Evolutionary conservation across 495 filamentous ascomycete genomes (phyloP).

Genomic region (Lophium mytilinum): DNA sequence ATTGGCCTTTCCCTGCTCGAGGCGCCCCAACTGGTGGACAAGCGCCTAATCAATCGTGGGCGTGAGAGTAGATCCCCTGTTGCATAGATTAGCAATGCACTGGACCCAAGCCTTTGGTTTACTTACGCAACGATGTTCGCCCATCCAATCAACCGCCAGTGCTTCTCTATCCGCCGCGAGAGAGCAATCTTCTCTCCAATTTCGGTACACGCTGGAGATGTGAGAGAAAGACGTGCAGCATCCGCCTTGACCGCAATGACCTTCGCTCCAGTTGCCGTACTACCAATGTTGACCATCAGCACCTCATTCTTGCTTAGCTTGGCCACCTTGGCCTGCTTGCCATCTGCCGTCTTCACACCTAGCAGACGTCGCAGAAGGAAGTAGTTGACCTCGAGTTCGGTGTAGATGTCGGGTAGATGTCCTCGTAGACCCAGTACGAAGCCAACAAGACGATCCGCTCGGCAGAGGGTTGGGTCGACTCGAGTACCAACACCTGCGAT

Average conservation of each 20-base stretch:
- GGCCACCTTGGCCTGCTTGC: slow-evolving; percentile 97
- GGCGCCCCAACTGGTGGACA: background rate
- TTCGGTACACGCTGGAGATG: slow-evolving; percentile 84
- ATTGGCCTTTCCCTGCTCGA: background rate
- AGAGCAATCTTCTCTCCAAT: slow-evolving; percentile 97
- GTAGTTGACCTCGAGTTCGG: slow-evolving; percentile 97
- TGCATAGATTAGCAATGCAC: background rate
- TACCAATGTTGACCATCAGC: slow-evolving; percentile 78
- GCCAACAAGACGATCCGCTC: slow-evolving; percentile 96
- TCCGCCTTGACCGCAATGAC: slow-evolving; percentile 94
- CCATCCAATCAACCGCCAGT: slow-evolving; percentile 78
- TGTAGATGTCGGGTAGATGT: slow-evolving; percentile 86
- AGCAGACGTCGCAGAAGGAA: slow-evolving; percentile 88
- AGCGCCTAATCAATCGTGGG: slow-evolving; percentile 15
- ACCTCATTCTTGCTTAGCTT: slow-evolving; percentile 97
- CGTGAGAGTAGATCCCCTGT: slow-evolving; percentile 14
- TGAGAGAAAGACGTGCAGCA: slow-evolving; percentile 83
- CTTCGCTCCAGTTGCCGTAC: slow-evolving; percentile 86
- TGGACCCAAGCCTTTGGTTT: background rate
- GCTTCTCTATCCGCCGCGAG: slow-evolving; percentile 94
- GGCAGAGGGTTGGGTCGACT: slow-evolving; percentile 93
- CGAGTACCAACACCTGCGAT: slow-evolving; percentile 76
- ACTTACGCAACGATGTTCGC: slow-evolving; percentile 78
- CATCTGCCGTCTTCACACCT: slow-evolving; percentile 95
- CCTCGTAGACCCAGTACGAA: slow-evolving; percentile 96